phyloP scores from a whole-genome alignment of 306 rosid genomes.

The Rosa chinensis region DNA sequence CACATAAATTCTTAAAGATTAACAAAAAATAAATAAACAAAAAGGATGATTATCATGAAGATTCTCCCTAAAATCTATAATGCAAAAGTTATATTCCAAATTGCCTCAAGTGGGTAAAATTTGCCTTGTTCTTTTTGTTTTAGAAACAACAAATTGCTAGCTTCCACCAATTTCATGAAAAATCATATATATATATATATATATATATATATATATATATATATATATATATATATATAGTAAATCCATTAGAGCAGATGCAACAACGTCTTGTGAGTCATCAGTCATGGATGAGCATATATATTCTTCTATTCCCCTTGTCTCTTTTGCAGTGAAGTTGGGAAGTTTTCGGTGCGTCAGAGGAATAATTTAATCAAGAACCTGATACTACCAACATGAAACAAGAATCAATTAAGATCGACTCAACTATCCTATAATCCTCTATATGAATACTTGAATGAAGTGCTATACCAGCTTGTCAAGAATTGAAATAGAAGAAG shows the following conservation, averaged over 20 bases:
- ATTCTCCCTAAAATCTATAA: background rate
- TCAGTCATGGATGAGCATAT: background rate
- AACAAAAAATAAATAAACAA: background rate
- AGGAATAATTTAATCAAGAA: conserved; percentile 11
- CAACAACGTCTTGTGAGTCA: background rate
- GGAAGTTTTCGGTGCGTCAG: background rate
- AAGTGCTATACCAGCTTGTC: conserved; percentile 26
- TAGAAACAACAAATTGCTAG: background rate
- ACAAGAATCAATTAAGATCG: conserved; percentile 29
- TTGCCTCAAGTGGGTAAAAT: background rate
- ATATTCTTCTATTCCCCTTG: conserved; percentile 3
- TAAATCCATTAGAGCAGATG: background rate
- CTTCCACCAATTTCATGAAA: background rate
- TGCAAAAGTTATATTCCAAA: background rate
- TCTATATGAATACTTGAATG: conserved; percentile 25
- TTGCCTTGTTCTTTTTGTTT: background rate
- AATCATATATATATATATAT: background rate
- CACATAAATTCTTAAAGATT: background rate
- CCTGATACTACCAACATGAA: conserved; percentile 29
- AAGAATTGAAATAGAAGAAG: conserved; percentile 13
- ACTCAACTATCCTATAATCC: conserved; percentile 15
- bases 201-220: background rate
- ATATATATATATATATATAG: background rate
- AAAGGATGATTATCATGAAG: background rate
- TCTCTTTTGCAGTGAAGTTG: background rate